These are phyloP conservation scores for Xylariaceae sp. DNA, from an alignment of 2,329 filamentous ascomycete species.

Conservation along the genomic window DNA sequence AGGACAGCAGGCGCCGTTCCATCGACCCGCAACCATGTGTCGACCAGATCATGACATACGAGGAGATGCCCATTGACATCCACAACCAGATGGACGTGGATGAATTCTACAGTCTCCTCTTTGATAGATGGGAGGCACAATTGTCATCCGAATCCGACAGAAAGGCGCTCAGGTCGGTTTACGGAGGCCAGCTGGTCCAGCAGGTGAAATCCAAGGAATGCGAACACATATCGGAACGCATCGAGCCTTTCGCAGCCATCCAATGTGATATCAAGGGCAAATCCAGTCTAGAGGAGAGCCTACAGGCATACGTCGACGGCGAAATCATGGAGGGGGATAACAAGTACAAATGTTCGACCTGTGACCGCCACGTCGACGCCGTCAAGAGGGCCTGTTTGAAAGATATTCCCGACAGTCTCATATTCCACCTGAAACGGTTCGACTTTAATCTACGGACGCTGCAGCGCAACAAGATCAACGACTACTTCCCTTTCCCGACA, in stretches of 20 bases:
- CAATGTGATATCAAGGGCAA: slow-evolving; percentile 97
- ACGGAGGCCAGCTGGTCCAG: slow-evolving; percentile 84
- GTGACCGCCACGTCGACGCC: slow-evolving; percentile 82
- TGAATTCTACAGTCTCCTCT: slow-evolving; percentile 91
- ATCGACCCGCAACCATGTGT: slow-evolving; percentile 70
- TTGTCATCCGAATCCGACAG: slow-evolving; percentile 62
- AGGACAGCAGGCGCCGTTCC: slow-evolving; percentile 67
- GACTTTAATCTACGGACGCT: slow-evolving; percentile 73
- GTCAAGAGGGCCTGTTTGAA: slow-evolving; percentile 90
- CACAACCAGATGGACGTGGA: slow-evolving; percentile 96
- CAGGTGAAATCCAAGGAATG: slow-evolving; percentile 96
- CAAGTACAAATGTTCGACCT: slow-evolving; percentile 94
- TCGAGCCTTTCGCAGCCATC: slow-evolving; percentile 88
- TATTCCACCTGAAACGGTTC: slow-evolving; percentile 89
- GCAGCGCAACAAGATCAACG: slow-evolving; percentile 87
- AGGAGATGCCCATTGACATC: slow-evolving; percentile 76
- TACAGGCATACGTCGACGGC: slow-evolving; percentile 91
- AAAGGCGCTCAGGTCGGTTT: slow-evolving; percentile 70
- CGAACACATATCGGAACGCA: slow-evolving; percentile 80
- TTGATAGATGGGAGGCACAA: slow-evolving; percentile 84
- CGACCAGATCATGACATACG: slow-evolving; percentile 70
- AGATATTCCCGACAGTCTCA: slow-evolving; percentile 85
- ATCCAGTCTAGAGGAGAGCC: slow-evolving; percentile 70
- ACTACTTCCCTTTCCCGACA: slow-evolving; percentile 81
- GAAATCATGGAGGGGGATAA: slow-evolving; percentile 98